Evolutionary conservation across 306 rosid species (phyloP), one percentile per base, ranked within the genome.

Genomic region (Potentilla sterilis): DNA sequence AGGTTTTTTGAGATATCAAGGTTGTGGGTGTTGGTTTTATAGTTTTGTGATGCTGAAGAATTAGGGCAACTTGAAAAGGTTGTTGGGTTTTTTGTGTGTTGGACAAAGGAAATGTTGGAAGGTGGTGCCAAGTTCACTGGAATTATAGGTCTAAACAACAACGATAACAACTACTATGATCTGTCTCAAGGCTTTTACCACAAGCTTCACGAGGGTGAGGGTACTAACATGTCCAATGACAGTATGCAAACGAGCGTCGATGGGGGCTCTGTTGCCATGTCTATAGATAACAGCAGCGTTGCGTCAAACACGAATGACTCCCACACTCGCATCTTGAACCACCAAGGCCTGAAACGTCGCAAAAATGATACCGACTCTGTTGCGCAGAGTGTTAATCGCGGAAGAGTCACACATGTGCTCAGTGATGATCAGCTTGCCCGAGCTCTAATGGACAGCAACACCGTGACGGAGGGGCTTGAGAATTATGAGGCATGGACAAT

Each of bases 181-280:
- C 82, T 92, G 80, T 92, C 98, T 3, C 97, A 95, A 83, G 97
- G 89, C 55, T 91, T 93, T 80, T 92, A 92, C 85, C 96, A 81
- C 75, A 92, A 95, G 85, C 96, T 92, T 6, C 77, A 59, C 61
- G 77, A 59, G 58, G 96, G 82, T 11, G 98, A 95, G 76, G 97
- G 93, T 43, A 92, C 98, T 76, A 90, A 92, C 83, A 95, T 95
- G 97, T 95, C 98, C 76, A 81, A 90, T 44, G 98, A 95, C 83
- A 92, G 96, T 43, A 54, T 94, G 91, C 98, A 94, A 85, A 92
- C 96, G 15, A 90, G 92, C 82, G 83, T 88, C 0, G 98, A 91
- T 49, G 98, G 97, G 49, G 98, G 97, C 67, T 95, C 98, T 28
- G 98, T 95, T 64, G 97, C 98, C 10, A 95, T 95, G 98, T 95